Base-by-base conservation (phyloP, 768 basidiomycete species). In the Pisolithus tinctorius region DNA sequence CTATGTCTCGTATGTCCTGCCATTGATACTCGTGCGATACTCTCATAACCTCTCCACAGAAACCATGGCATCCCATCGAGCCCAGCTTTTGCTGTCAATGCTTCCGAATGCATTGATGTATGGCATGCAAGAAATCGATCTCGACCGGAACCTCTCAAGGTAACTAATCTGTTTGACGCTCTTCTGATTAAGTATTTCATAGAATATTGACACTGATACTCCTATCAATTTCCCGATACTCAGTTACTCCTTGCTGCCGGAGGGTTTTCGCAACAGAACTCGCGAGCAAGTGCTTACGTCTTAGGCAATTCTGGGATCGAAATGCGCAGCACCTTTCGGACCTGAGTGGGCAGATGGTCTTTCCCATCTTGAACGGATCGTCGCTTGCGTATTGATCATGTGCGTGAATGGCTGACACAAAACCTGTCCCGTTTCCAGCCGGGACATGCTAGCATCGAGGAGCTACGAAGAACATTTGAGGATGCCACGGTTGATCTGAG, bases 191-290 rank as follows among this genome's bases (percentile, higher is more conserved):
- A 34, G 10, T 13, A 34, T 34, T 13, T 0, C 47, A 0, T 27
- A 81, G 81, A 80, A 82, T 58, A 58, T 81, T 45, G 81, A 83
- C 51, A 78, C 74, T 6, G 77, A 79, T 50, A 44, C 59, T 5
- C 53, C 64, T 1, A 66, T 82, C 67, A 70, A 0, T 46, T 56
- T 13, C 56, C 62, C 5, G 78, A 80, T 54, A 69, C 71, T 4
- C n/a, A 49, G 1, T 50, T 70, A n/a, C n/a, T 68, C 58, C 60
- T 69, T 25, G 44, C 50, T 7, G 59, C 55, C 2, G 50, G 53
- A 16, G 58, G 59, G 0, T 17, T 27, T 4, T 51, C 63, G 17
- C 64, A 60, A 27, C 57, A 3, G 23, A 13, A 46, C 56, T n/a
- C 61, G 65, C 4, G 65, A 52, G 42, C 46, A 31, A 23, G 41